Base-by-base conservation (phyloP, 352 stramenopile genomes). In the Sclerospora graminicola region DNA sequence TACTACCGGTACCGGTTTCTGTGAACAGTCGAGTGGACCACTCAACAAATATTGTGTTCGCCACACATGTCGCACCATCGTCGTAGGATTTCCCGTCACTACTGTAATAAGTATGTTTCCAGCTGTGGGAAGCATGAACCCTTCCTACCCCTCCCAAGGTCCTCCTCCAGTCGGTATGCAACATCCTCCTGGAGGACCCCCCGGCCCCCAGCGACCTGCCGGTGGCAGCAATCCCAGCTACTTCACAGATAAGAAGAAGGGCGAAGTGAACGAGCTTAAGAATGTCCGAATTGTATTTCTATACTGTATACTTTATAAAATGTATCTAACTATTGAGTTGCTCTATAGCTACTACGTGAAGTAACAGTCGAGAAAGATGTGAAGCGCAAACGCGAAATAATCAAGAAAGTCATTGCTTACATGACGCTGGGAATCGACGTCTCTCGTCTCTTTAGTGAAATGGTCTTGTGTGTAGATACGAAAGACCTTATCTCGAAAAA, bases 331-430 rank as follows among this genome's bases (percentile, higher is more conserved):
- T 29, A 45, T 1, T 18, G 2, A 8, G 8, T 11, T 37, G 26
- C 37, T 3, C 10, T 47, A 19, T 56, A 94, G 73, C 66, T 98
- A n/a, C 67, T 99, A 37, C 87, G 94, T 18, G 97, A 96, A 54
- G 95, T 98, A 51, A 91, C 76, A 13, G 89, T 97, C n/a, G 94
- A 99, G 63, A 84, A 93, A 46, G 90, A 99, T 74, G 77, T 94
- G 33, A 96, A 97, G 64, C 88, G 94, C 56, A 98, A 98, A 63
- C 84, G 95, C 33, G 96, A 99, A 56, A 97, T 99, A 51, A 98
- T 99, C 62, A 99, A 99, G 63, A 99, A 99, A 64, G 91, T 99
- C 9, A 99, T 99, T 66, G 95, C 95, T 23, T 99, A 99, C 77
- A 99, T 99, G 95, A 99, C 97, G 40, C 66, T 99, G 8, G 96